phyloP scores from a whole-genome alignment of 176 grass and related monocot genomes.

The Metroxylon sagu region DNA sequence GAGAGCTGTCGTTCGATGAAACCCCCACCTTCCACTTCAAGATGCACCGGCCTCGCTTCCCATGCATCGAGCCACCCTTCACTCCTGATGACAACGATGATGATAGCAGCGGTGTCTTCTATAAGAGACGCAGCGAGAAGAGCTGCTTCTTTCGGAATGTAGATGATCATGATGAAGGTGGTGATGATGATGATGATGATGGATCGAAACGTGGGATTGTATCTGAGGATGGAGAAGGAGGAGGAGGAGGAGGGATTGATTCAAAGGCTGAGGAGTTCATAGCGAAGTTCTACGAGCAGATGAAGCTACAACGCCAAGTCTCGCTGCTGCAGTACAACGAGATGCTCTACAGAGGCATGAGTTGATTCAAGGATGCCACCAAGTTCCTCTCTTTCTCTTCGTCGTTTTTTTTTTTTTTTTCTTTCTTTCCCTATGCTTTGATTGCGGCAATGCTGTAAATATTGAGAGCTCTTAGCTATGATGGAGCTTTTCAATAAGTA shows the following conservation, averaged over 20 bases:
- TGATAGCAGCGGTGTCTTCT: slow-evolving; percentile 12
- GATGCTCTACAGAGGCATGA: slow-evolving; percentile 7
- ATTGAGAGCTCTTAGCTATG: no score
- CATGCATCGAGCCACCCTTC: slow-evolving; percentile 43
- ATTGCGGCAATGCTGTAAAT: no score
- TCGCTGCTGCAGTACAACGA: neutral
- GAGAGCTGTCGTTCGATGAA: slow-evolving; percentile 88
- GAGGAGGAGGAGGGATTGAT: slow-evolving; percentile 36
- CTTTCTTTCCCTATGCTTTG: no score
- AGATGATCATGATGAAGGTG: neutral
- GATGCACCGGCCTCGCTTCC: slow-evolving; percentile 45
- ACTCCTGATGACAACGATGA: slow-evolving; percentile 26
- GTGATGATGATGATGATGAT: slow-evolving; percentile 1
- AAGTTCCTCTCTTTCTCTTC: no score
- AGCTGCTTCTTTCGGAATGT: neutral
- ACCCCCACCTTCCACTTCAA: slow-evolving; percentile 72
- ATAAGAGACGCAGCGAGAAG: slow-evolving; percentile 1
- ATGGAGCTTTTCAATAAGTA: no score
- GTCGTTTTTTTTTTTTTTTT: no score
- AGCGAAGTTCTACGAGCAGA: slow-evolving; percentile 22
- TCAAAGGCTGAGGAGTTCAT: slow-evolving; percentile 83
- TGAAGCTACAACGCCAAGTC: neutral
- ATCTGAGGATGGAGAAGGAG: neutral
- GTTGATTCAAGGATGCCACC: neutral
- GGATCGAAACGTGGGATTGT: neutral